Percentiles rank a stretch among this genome's conserved stretches.
These are phyloP conservation scores for Ogataea nakhonphanomensis DNA, from an alignment of 805 yeast species.

Conservation along the genomic window DNA sequence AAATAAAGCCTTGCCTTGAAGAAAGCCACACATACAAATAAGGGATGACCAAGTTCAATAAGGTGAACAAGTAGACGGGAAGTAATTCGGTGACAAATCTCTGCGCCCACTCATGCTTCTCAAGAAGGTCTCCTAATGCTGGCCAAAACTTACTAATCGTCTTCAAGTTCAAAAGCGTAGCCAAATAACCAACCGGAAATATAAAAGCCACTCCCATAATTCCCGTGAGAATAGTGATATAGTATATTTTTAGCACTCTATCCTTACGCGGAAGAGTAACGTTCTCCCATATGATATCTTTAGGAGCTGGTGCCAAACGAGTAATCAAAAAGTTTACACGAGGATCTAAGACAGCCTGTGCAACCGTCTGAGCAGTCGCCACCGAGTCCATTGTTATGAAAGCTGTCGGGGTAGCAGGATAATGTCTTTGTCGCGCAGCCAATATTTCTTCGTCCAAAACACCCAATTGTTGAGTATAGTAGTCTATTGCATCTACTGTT, in stretches of 20 bases:
- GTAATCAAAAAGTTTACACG: constrained; percentile 80
- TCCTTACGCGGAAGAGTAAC: constrained; percentile 76
- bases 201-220: constrained; percentile 68
- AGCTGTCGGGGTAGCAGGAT: constrained; percentile 84
- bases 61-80: constrained; percentile 88
- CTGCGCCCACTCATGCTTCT: constrained; percentile 66
- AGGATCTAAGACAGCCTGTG: constrained; percentile 93
- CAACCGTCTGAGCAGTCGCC: constrained; percentile 94
- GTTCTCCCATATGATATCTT: constrained; percentile 91
- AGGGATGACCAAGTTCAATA: constrained; percentile 80
- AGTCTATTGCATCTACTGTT: constrained; percentile 76
- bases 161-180: constrained; percentile 75
- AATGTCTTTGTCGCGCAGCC: constrained; percentile 62
- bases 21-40: constrained; percentile 83
- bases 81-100: constrained; percentile 80
- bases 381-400: constrained; percentile 94
- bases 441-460: constrained; percentile 67
- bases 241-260: constrained; percentile 58
- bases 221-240: constrained; percentile 65
- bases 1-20: constrained; percentile 79
- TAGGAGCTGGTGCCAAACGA: constrained; percentile 90
- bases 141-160: constrained; percentile 84
- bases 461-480: constrained; percentile 64
- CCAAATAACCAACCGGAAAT: constrained; percentile 80
- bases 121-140: constrained; percentile 62